Conservation (phyloP, 2,329 filamentous ascomycete species). For the Calonectria multiphialidica region DNA sequence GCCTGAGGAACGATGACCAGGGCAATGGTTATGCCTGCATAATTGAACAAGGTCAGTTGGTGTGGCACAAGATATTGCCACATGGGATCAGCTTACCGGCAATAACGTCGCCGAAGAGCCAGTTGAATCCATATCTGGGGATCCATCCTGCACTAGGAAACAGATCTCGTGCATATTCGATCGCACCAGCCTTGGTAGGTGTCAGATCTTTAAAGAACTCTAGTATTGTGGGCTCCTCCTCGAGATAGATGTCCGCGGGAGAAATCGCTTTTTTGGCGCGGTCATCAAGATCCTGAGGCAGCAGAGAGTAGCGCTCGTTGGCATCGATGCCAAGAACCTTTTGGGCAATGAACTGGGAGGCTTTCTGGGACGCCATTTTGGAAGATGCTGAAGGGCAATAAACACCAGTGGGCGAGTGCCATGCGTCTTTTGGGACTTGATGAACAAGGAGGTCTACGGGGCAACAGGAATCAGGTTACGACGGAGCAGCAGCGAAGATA, state of each 20-base stretch:
- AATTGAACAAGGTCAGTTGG: not conserved
- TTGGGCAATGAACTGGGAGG: slow-evolving; percentile 38
- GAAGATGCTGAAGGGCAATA: not conserved
- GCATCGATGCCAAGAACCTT: slow-evolving; percentile 48
- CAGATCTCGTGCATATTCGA: slow-evolving; percentile 61
- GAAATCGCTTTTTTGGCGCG: slow-evolving; percentile 41
- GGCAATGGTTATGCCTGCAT: slow-evolving; percentile 57
- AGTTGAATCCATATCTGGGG: slow-evolving; percentile 76
- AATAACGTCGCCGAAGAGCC: slow-evolving; percentile 79
- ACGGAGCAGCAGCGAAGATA: slow-evolving; percentile 25
- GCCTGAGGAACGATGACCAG: slow-evolving; percentile 83
- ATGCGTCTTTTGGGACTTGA: not conserved
- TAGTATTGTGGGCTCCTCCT: slow-evolving; percentile 73
- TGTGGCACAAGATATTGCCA: not conserved
- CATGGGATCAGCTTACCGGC: slow-evolving; percentile 64
- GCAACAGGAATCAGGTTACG: not conserved
- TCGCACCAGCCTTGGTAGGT: slow-evolving; percentile 61
- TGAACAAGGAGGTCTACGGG: not conserved
- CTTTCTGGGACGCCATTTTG: slow-evolving; percentile 28
- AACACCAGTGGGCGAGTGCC: not conserved
- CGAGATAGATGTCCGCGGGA: slow-evolving; percentile 58
- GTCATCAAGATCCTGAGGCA: slow-evolving; percentile 42
- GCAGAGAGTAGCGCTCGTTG: slow-evolving; percentile 41
- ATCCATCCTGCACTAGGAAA: slow-evolving; percentile 81
- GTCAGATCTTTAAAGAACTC: slow-evolving; percentile 71